A percentile compares a stretch with the other conserved stretches of the same genome.
Evolutionary conservation across 495 filamentous ascomycete genomes (phyloP).

Genomic region (Thozetella sp.): DNA sequence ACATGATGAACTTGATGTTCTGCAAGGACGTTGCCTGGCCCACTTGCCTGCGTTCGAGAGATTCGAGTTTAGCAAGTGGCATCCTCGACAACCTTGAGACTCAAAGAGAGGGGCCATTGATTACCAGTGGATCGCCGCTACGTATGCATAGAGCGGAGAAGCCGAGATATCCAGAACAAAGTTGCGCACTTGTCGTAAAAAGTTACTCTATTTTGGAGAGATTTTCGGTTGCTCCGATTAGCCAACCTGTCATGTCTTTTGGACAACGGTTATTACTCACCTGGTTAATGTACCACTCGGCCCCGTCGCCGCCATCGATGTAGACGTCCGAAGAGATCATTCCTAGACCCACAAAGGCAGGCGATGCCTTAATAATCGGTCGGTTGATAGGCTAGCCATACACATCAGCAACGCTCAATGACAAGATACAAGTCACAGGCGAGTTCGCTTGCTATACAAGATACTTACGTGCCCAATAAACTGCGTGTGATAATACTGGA

Average conservation of each 20-base stretch:
- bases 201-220: conserved; percentile 97
- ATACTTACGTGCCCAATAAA: conserved; percentile 69
- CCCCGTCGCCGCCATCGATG: conserved; percentile 37
- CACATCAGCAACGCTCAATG: background rate
- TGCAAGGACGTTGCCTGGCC: conserved; percentile 91
- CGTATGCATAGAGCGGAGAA: conserved; percentile 62
- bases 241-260: background rate
- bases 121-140: background rate
- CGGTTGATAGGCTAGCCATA: conserved; percentile 37
- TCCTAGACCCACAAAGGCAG: conserved; percentile 79
- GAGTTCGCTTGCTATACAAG: no score
- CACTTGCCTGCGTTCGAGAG: conserved; percentile 63
- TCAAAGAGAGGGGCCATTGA: background rate
- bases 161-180: conserved; percentile 83
- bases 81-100: background rate
- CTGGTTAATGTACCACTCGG: background rate
- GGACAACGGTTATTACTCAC: background rate
- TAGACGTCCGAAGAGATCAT: conserved; percentile 93
- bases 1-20: conserved; percentile 90
- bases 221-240: conserved; percentile 32
- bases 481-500: conserved; percentile 82
- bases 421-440: background rate
- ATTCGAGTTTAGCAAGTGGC: background rate
- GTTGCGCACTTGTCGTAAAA: conserved; percentile 95
- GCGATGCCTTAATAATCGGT: conserved; percentile 76